These are phyloP conservation scores for Lantana camara DNA, from an alignment of 257 asterid species.

Conservation along the genomic window DNA sequence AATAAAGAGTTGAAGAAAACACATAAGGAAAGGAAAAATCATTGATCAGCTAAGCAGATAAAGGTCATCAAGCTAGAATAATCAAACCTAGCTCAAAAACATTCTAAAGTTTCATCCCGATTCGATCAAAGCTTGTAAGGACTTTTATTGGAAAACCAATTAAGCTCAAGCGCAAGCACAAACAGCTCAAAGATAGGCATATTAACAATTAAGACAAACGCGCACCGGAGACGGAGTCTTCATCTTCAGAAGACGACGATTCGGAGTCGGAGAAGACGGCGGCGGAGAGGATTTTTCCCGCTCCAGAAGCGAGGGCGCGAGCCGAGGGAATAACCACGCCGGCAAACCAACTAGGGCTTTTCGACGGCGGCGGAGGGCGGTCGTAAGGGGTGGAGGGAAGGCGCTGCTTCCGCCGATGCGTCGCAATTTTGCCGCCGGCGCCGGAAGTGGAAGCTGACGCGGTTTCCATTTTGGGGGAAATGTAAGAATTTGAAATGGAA, in stretches of 20 bases:
- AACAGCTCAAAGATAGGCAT: neutral
- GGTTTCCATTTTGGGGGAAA: slow-evolving; percentile 39
- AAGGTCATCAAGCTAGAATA: neutral
- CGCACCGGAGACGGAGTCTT: slow-evolving; percentile 45
- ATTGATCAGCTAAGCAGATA: neutral
- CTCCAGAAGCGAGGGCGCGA: slow-evolving; percentile 66
- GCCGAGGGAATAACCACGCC: slow-evolving; percentile 50
- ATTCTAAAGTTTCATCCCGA: slow-evolving; percentile 2
- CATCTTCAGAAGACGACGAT: slow-evolving; percentile 53
- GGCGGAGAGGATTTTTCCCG: slow-evolving; percentile 57
- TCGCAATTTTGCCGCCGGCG: slow-evolving; percentile 48
- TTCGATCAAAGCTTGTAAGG: too few relatives aligned
- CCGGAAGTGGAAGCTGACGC: too few relatives aligned
- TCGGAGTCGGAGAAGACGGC: slow-evolving; percentile 58
- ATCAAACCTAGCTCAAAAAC: slow-evolving; percentile 1
- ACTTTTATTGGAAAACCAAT: neutral
- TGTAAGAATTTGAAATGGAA: slow-evolving; percentile 30
- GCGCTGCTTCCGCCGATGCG: slow-evolving; percentile 49
- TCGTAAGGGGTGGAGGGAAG: slow-evolving; percentile 40
- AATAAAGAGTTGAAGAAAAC: slow-evolving; percentile 7
- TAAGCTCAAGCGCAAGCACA: neutral
- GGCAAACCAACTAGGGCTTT: slow-evolving; percentile 52
- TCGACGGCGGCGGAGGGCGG: slow-evolving; percentile 34
- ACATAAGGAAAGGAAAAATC: neutral
- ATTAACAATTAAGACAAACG: neutral